Percentiles rank a stretch among this genome's conserved stretches.
These are phyloP conservation scores for Cantharellus cinnabarinus DNA, from an alignment of 768 basidiomycete species.

Conservation along the genomic window DNA sequence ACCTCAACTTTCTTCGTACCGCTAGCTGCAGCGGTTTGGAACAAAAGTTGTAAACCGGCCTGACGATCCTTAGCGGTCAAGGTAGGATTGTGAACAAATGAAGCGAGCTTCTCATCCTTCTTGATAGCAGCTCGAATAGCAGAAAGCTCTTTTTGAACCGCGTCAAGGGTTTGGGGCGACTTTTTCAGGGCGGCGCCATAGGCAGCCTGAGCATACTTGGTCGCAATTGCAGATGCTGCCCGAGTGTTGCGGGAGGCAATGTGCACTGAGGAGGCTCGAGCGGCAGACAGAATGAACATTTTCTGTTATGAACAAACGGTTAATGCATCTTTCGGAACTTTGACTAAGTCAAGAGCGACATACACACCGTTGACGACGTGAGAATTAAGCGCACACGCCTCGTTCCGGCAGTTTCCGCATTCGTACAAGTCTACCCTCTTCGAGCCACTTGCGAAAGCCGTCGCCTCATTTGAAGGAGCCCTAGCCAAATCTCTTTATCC, in stretches of 20 bases:
- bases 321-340: too few relatives aligned
- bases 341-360: too few relatives aligned
- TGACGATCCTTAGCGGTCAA: constrained; percentile 61
- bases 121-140: constrained; percentile 50
- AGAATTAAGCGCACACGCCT: too few relatives aligned
- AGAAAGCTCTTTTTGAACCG: constrained; percentile 70
- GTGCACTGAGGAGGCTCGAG: neutral
- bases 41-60: constrained; percentile 44
- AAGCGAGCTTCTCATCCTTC: constrained; percentile 37
- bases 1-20: constrained; percentile 51
- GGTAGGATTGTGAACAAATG: constrained; percentile 80
- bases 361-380: too few relatives aligned
- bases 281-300: constrained; percentile 1
- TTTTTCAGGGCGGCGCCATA: constrained; percentile 66
- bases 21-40: constrained; percentile 36
- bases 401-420: too few relatives aligned
- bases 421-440: too few relatives aligned
- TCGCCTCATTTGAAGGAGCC: too few relatives aligned
- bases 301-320: neutral
- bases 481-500: neutral
- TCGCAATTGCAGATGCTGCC: constrained; percentile 26
- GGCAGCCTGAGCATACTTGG: constrained; percentile 68
- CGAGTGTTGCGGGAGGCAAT: neutral
- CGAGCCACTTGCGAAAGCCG: too few relatives aligned
- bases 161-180: constrained; percentile 62